Evolutionary conservation across 73 alveolate genomes (phyloP).

Genomic region (Breviolum minutum): DNA sequence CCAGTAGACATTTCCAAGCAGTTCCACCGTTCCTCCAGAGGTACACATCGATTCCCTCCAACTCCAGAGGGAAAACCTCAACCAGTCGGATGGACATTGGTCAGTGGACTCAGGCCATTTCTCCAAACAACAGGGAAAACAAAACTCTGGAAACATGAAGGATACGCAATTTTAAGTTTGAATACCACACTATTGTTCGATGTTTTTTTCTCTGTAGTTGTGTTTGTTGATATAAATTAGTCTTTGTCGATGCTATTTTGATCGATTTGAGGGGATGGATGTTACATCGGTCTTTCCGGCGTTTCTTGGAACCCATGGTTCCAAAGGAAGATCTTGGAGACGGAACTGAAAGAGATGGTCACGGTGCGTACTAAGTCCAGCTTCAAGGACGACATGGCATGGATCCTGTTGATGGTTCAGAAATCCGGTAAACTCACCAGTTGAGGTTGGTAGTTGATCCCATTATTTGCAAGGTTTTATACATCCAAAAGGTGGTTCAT

Average conservation of each 20-base stretch:
- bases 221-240: background rate
- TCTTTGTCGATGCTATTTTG: background rate
- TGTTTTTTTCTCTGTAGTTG: background rate
- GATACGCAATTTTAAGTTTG: no score
- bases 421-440: no score
- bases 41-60: conserved; percentile 85
- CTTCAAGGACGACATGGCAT: background rate
- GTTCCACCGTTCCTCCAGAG: background rate
- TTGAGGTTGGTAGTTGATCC: no score
- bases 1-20: background rate
- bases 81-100: conserved; percentile 87
- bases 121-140: no score
- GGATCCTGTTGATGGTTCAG: no score
- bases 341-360: conserved; percentile 66
- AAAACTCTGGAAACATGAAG: no score
- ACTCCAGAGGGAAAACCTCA: conserved; percentile 72
- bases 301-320: background rate
- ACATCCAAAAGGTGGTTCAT: no score
- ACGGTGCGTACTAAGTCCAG: conserved; percentile 47
- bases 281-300: no score
- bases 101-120: conserved; percentile 87
- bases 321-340: conserved; percentile 74
- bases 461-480: no score
- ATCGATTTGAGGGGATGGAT: background rate
- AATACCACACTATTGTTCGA: no score